Percentiles rank a stretch among this genome's conserved stretches.
These are phyloP conservation scores for Calonectria hongkongensis DNA, from an alignment of 2,329 filamentous ascomycete species.

Conservation along the genomic window DNA sequence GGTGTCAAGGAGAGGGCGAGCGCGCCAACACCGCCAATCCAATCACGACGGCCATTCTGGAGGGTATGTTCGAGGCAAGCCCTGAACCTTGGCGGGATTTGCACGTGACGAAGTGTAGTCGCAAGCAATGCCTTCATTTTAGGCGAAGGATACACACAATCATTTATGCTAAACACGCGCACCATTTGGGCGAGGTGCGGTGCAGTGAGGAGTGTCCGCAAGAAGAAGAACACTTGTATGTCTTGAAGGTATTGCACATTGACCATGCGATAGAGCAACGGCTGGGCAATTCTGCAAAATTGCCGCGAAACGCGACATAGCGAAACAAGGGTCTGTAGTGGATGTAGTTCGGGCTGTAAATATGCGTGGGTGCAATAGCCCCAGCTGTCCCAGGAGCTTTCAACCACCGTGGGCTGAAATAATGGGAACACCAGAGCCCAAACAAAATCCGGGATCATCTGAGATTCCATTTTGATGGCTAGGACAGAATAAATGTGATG, in stretches of 20 bases:
- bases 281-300: neutral
- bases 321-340: neutral
- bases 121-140: neutral
- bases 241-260: neutral
- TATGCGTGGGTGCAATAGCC: neutral
- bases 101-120: neutral
- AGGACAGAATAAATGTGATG: neutral
- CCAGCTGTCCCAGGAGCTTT: neutral
- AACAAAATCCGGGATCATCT: neutral
- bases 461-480: neutral
- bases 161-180: neutral
- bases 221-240: neutral
- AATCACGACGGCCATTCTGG: neutral
- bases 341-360: neutral
- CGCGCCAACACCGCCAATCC: neutral
- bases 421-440: neutral
- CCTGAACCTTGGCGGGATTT: neutral
- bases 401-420: neutral
- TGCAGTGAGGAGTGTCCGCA: neutral
- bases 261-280: neutral
- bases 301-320: neutral
- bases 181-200: neutral
- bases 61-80: neutral
- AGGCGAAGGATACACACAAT: neutral
- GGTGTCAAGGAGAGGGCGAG: neutral